These are phyloP conservation scores for Periconia macrospinosa DNA, from an alignment of 2,329 filamentous ascomycete genomes.

Conservation along the genomic window DNA sequence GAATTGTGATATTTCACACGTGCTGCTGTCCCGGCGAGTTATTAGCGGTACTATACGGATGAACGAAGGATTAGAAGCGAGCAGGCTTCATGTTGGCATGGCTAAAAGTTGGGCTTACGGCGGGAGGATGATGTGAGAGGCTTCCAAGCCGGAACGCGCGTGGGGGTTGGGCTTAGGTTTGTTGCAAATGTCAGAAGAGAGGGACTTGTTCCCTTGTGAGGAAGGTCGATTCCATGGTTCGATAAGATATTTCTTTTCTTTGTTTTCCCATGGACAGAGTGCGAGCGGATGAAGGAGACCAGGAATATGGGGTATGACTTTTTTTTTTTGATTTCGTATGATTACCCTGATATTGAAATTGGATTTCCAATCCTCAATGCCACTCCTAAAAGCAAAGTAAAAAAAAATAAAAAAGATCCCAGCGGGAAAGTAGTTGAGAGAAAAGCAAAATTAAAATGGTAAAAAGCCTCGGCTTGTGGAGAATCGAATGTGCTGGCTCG, in stretches of 20 bases:
- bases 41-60: neutral
- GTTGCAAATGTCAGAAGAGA: neutral
- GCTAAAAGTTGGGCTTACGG: neutral
- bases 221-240: neutral
- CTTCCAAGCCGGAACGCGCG: neutral
- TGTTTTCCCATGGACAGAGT: neutral
- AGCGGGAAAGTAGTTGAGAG: neutral
- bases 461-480: slow-evolving; percentile 1
- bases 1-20: too few species aligned
- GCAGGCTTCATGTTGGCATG: neutral
- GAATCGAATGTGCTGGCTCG: slow-evolving; percentile 1
- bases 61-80: neutral
- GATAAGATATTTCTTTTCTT: neutral
- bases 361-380: neutral
- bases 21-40: too few species aligned
- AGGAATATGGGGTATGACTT: neutral
- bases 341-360: slow-evolving; percentile 6
- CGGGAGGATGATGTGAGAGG: neutral
- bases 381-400: neutral
- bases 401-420: too few species aligned
- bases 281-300: neutral
- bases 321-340: neutral
- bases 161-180: neutral
- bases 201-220: neutral
- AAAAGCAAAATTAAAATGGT: neutral